A percentile compares a stretch with the other conserved stretches of the same genome.
phyloP scores from a whole-genome alignment of 1,284 basidiomycete species.

The Rhodotorula sp. region DNA sequence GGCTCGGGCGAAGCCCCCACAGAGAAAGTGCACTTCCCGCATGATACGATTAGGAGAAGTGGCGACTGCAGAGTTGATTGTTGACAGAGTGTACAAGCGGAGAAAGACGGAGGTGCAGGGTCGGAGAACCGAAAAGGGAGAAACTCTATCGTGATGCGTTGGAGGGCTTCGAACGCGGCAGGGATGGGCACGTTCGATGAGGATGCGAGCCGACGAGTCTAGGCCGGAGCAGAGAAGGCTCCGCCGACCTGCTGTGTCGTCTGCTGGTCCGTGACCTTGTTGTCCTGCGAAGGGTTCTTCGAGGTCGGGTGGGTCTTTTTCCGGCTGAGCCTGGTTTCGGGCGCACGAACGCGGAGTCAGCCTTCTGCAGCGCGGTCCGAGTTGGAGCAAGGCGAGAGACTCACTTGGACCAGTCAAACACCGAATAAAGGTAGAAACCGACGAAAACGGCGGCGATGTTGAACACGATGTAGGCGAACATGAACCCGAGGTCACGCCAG shows the following conservation, averaged over 20 bases:
- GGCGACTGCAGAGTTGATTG: no score
- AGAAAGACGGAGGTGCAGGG: neutral
- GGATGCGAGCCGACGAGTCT: no score
- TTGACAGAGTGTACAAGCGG: no score
- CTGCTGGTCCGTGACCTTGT: neutral
- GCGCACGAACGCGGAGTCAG: neutral
- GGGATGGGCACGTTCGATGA: neutral
- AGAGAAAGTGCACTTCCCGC: no score
- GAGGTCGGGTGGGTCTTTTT: slow-evolving; percentile 4
- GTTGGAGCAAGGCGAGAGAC: neutral
- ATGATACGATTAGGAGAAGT: no score
- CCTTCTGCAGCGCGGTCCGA: neutral
- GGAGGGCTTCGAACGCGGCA: neutral
- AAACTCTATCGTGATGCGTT: neutral
- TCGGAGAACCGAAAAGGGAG: neutral
- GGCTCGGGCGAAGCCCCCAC: no score
- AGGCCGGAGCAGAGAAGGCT: neutral
- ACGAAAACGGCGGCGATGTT: slow-evolving; percentile 27
- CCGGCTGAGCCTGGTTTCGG: neutral
- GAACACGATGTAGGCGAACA: slow-evolving; percentile 52
- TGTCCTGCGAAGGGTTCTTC: slow-evolving; percentile 2
- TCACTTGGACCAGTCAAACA: slow-evolving; percentile 26
- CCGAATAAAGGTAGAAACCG: slow-evolving; percentile 26
- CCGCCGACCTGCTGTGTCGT: neutral
- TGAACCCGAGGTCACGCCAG: slow-evolving; percentile 65